Evolutionary conservation across 2,329 filamentous ascomycete genomes (phyloP).

Genomic region (Alternaria dauci): DNA sequence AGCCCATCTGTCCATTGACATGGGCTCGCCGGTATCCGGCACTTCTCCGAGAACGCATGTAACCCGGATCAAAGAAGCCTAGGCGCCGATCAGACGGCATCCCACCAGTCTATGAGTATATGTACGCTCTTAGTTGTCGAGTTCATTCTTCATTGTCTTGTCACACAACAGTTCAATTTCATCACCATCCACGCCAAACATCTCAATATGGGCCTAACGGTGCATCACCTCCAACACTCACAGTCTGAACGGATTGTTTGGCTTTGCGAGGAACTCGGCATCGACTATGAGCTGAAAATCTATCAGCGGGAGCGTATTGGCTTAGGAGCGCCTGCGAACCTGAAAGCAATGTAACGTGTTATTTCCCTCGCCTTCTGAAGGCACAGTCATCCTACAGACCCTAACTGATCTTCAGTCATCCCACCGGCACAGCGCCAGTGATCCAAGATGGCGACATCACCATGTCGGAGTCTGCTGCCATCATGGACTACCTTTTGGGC

Average conservation of each 20-base stretch:
- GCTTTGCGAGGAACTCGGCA: constrained; percentile 68
- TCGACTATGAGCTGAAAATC: constrained; percentile 58
- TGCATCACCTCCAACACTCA: constrained; percentile 51
- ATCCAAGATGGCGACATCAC: constrained; percentile 60
- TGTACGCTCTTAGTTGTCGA: not conserved
- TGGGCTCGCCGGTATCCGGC: not conserved
- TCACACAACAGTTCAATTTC: not conserved
- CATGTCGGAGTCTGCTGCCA: constrained; percentile 64
- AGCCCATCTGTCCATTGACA: no score
- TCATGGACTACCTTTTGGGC: constrained; percentile 67
- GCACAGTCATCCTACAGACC: not conserved
- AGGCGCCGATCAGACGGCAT: not conserved
- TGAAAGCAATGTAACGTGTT: constrained; percentile 14
- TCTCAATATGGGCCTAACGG: constrained; percentile 28
- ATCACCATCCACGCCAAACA: not conserved
- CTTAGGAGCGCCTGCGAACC: constrained; percentile 31
- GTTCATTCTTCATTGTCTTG: not conserved
- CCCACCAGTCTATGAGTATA: not conserved
- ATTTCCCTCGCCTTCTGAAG: not conserved
- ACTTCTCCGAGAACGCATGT: not conserved
- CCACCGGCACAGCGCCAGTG: constrained; percentile 64
- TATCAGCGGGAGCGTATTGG: constrained; percentile 57
- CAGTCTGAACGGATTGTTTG: constrained; percentile 70
- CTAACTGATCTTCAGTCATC: constrained; percentile 24
- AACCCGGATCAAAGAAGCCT: not conserved